Conservation (phyloP, 768 basidiomycete genomes). For the Tylopilus plumbeoviolaceoides region DNA sequence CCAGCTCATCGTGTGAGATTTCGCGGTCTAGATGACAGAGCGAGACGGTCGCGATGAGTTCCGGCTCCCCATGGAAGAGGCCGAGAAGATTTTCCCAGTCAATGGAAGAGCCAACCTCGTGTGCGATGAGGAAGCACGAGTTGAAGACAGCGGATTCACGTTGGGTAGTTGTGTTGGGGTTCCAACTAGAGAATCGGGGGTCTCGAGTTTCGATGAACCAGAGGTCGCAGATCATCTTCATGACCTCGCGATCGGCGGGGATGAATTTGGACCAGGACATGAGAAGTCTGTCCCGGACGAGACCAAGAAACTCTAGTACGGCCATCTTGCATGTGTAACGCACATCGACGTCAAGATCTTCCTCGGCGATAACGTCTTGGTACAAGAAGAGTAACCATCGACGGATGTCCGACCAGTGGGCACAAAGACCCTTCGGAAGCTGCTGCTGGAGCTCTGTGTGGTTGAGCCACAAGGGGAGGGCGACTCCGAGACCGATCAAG, state of each 20-base stretch:
- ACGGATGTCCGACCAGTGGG: conserved; percentile 25
- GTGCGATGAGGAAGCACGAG: conserved; percentile 24
- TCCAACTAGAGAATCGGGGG: conserved; percentile 22
- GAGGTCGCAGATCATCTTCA: conserved; percentile 26
- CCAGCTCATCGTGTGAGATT: conserved; percentile 15
- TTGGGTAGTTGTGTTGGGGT: conserved; percentile 7
- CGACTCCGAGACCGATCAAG: conserved; percentile 20
- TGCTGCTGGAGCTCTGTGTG: conserved; percentile 7
- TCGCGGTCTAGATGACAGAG: conserved; percentile 26
- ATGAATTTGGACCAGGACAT: conserved; percentile 26
- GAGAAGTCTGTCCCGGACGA: conserved; percentile 23
- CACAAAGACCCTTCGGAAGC: conserved; percentile 14
- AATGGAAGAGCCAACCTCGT: conserved; percentile 16
- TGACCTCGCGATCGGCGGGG: conserved; percentile 22
- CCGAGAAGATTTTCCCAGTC: conserved; percentile 24
- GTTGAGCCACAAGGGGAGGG: conserved; percentile 23
- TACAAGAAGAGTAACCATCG: conserved; percentile 26
- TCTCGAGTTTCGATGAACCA: conserved; percentile 27
- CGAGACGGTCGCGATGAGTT: conserved; percentile 16
- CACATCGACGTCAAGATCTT: conserved; percentile 1
- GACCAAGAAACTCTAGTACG: conserved; percentile 24
- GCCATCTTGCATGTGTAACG: conserved; percentile 24
- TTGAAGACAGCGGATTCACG: conserved; percentile 31
- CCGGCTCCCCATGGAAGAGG: conserved; percentile 18
- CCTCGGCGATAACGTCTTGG: conserved; percentile 7